These are phyloP conservation scores for Asclepias syriaca DNA, from an alignment of 257 asterid genomes.

Conservation along the genomic window DNA sequence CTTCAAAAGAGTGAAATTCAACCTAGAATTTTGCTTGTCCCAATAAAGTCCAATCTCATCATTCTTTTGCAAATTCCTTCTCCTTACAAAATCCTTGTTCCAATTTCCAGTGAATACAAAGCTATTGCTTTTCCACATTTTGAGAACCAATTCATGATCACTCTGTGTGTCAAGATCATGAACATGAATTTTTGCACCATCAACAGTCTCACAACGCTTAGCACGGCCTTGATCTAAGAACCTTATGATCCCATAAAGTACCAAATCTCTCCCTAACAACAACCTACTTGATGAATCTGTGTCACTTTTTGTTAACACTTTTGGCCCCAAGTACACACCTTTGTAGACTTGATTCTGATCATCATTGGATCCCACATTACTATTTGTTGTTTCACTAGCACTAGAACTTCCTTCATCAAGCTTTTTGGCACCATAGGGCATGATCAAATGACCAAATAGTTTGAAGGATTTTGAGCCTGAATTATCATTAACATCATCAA, in stretches of 20 bases:
- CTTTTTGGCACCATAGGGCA: background rate
- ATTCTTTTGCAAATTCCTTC: slow-evolving; percentile 6
- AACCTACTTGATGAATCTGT: background rate
- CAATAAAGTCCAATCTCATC: slow-evolving; percentile 8
- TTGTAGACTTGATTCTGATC: background rate
- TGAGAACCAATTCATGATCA: background rate
- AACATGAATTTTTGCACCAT: background rate
- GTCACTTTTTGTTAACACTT: slow-evolving; percentile 2
- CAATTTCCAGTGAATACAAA: background rate
- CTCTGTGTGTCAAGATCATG: slow-evolving; percentile 6
- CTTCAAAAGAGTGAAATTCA: slow-evolving; percentile 1
- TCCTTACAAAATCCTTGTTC: background rate
- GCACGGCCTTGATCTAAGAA: background rate
- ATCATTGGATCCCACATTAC: background rate
- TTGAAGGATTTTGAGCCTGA: background rate
- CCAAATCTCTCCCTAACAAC: background rate
- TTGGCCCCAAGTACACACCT: slow-evolving; percentile 2
- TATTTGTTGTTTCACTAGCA: background rate
- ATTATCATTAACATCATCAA: background rate
- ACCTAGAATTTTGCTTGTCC: background rate
- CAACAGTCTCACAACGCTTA: background rate
- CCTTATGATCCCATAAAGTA: background rate
- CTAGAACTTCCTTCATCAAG: background rate
- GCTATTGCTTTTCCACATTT: background rate
- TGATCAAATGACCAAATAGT: slow-evolving; percentile 1